These are phyloP conservation scores for Ophiostoma novo-ulmi DNA, from an alignment of 2,329 filamentous ascomycete genomes.

Conservation along the genomic window DNA sequence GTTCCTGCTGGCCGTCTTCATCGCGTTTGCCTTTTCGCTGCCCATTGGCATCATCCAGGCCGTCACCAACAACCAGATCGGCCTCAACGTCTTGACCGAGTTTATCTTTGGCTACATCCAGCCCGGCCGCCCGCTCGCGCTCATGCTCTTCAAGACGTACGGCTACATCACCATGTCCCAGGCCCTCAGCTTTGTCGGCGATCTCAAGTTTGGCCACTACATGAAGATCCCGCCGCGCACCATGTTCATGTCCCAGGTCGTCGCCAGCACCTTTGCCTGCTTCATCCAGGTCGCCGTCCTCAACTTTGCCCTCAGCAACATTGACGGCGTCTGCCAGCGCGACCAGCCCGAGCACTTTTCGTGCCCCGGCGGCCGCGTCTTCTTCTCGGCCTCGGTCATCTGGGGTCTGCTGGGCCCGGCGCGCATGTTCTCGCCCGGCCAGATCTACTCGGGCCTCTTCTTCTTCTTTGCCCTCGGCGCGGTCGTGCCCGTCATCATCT, in stretches of 20 bases:
- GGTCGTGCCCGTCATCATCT: slow-evolving; percentile 48
- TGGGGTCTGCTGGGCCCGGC: slow-evolving; percentile 62
- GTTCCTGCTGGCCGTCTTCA: slow-evolving; percentile 60
- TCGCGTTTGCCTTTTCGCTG: slow-evolving; percentile 59
- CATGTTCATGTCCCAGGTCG: slow-evolving; percentile 62
- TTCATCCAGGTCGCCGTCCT: slow-evolving; percentile 62
- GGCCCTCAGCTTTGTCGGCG: slow-evolving; percentile 59
- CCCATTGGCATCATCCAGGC: slow-evolving; percentile 62
- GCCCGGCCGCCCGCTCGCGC: slow-evolving; percentile 62
- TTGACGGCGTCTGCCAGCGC: slow-evolving; percentile 58
- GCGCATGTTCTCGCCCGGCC: slow-evolving; percentile 58
- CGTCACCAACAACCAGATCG: slow-evolving; percentile 56
- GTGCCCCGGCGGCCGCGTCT: slow-evolving; percentile 59
- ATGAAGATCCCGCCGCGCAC: slow-evolving; percentile 62
- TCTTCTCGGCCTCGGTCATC: slow-evolving; percentile 63
- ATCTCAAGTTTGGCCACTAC: slow-evolving; percentile 65
- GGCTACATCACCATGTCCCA: slow-evolving; percentile 64
- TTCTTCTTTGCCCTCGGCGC: slow-evolving; percentile 56
- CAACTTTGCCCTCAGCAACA: slow-evolving; percentile 56
- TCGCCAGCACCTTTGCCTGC: slow-evolving; percentile 61
- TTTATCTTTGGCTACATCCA: slow-evolving; percentile 70
- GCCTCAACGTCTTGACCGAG: slow-evolving; percentile 67
- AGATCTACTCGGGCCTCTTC: slow-evolving; percentile 57
- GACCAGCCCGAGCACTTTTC: slow-evolving; percentile 56
- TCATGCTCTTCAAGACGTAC: slow-evolving; percentile 76